phyloP scores from a whole-genome alignment of 805 yeast species.

The Starmerella kuoi region DNA sequence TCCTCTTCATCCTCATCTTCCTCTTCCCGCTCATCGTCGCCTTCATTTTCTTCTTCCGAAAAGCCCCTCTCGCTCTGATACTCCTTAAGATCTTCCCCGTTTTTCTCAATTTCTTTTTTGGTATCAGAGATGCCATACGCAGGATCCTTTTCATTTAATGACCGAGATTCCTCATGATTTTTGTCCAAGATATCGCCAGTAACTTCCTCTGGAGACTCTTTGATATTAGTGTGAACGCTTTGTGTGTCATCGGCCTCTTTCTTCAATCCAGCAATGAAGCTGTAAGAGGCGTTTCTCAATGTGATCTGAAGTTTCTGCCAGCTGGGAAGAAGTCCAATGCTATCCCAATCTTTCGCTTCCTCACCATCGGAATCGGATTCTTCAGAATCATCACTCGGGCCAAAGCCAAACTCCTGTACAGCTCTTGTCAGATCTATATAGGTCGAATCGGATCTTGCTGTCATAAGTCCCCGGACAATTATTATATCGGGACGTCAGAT shows the following conservation, averaged over 20 bases:
- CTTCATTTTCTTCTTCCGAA: slow-evolving; percentile 6
- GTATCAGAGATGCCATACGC: too few species aligned
- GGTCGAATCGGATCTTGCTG: not conserved
- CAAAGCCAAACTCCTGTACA: slow-evolving; percentile 12
- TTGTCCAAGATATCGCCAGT: too few species aligned
- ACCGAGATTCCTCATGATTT: too few species aligned
- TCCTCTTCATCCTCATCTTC: slow-evolving; percentile 8
- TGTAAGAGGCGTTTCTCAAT: slow-evolving; percentile 14
- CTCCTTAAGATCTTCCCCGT: not conserved
- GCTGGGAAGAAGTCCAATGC: slow-evolving; percentile 18
- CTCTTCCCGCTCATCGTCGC: slow-evolving; percentile 4
- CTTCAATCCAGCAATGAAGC: slow-evolving; percentile 15
- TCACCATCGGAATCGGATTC: slow-evolving; percentile 2
- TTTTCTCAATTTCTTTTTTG: not conserved
- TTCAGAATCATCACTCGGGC: slow-evolving; percentile 3
- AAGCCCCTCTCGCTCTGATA: not conserved
- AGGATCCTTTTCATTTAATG: too few species aligned
- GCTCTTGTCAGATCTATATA: slow-evolving; percentile 11
- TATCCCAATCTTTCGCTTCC: slow-evolving; percentile 12
- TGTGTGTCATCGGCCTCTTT: not conserved
- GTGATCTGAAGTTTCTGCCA: slow-evolving; percentile 18
- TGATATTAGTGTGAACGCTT: not conserved
- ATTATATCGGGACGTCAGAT: too few species aligned
- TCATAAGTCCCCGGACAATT: not conserved
- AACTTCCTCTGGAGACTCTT: too few species aligned